These are phyloP conservation scores for Fabrea salina DNA, from an alignment of 169 alveolate species.

Conservation along the genomic window DNA sequence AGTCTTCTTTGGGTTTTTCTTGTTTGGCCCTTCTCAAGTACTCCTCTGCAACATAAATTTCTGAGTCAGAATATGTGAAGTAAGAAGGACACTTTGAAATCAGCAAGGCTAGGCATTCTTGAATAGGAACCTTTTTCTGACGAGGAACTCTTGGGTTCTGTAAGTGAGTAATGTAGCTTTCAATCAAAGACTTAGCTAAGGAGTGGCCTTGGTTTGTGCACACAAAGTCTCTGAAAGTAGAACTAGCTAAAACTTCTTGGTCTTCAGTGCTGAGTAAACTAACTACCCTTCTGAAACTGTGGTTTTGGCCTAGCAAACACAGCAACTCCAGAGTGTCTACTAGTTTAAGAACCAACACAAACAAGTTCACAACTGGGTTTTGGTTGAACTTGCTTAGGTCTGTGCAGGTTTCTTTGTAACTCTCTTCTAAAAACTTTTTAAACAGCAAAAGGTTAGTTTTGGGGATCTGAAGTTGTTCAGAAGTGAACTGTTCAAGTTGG, in stretches of 20 bases:
- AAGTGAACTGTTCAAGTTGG: slow-evolving; percentile 21
- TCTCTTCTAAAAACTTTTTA: background rate
- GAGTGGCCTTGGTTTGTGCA: slow-evolving; percentile 3
- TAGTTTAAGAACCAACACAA: background rate
- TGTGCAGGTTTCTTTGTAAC: background rate
- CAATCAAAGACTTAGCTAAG: slow-evolving; percentile 10
- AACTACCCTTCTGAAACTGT: slow-evolving; percentile 9
- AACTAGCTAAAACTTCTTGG: background rate
- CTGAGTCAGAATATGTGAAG: slow-evolving; percentile 2
- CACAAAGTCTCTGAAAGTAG: background rate
- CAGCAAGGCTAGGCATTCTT: background rate
- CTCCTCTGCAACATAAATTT: slow-evolving; percentile 22
- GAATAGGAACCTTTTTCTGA: background rate
- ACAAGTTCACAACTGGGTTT: background rate
- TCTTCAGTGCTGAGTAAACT: background rate
- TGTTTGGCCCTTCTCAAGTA: background rate
- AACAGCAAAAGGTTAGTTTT: background rate
- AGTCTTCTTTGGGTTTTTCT: background rate
- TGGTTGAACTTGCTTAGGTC: background rate
- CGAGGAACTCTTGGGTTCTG: background rate
- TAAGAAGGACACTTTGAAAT: background rate
- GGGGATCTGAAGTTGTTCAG: background rate
- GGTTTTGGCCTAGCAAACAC: background rate
- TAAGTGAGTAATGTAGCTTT: background rate
- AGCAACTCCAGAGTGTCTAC: slow-evolving; percentile 4